These are phyloP conservation scores for Salix dunnii DNA, from an alignment of 345 rosid species.

Conservation along the genomic window DNA sequence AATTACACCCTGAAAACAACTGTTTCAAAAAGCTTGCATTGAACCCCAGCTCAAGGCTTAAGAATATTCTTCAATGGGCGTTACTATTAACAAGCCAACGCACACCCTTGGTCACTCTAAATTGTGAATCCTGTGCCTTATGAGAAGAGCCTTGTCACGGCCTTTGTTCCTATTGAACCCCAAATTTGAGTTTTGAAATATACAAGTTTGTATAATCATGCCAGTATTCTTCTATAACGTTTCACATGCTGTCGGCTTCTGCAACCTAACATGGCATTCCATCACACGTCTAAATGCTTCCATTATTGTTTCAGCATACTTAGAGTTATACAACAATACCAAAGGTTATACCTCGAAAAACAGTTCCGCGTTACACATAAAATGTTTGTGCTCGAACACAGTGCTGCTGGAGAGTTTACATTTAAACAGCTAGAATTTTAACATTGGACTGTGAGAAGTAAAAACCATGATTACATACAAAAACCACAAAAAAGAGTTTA, in stretches of 20 bases:
- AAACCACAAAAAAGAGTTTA: background rate
- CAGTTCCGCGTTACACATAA: background rate
- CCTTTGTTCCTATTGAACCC: background rate
- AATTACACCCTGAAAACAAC: background rate
- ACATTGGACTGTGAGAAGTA: background rate
- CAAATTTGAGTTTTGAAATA: background rate
- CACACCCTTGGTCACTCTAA: background rate
- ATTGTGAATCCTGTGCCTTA: background rate
- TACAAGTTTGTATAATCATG: background rate
- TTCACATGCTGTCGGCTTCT: background rate
- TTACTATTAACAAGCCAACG: background rate
- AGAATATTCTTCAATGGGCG: background rate
- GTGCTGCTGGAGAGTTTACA: background rate
- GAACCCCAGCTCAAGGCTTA: background rate
- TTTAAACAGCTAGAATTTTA: background rate
- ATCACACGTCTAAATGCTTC: background rate
- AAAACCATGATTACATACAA: background rate
- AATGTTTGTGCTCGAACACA: background rate
- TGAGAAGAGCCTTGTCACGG: background rate
- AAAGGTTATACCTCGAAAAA: background rate
- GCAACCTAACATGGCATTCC: background rate
- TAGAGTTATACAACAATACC: background rate
- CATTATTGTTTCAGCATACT: background rate
- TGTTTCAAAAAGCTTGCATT: background rate
- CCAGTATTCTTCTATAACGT: background rate